Percentiles rank a stretch among this genome's conserved stretches.
These are phyloP conservation scores for Pestalotiopsis sp. DNA, from an alignment of 2,329 filamentous ascomycete species.

Conservation along the genomic window DNA sequence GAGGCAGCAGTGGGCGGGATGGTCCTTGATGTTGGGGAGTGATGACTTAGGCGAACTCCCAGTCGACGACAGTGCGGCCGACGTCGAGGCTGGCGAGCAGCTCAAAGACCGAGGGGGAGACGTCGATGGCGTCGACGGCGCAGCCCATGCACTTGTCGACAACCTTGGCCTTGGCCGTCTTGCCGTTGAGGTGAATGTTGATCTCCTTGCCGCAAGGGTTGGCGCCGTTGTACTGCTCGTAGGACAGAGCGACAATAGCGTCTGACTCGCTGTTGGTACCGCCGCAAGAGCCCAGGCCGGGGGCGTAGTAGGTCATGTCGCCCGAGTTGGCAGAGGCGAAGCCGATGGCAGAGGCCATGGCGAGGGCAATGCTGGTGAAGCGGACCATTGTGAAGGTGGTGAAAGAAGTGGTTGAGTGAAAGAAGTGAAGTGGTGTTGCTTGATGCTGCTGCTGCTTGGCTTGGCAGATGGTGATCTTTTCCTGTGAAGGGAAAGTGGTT, in stretches of 20 bases:
- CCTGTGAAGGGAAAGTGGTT: neutral
- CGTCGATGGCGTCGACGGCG: slow-evolving; percentile 29
- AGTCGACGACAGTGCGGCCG: slow-evolving; percentile 28
- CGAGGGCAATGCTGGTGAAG: slow-evolving; percentile 8
- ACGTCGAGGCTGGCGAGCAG: slow-evolving; percentile 23
- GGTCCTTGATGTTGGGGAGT: neutral
- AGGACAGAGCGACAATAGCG: slow-evolving; percentile 11
- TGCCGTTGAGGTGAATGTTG: slow-evolving; percentile 21
- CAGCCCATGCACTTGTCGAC: slow-evolving; percentile 35
- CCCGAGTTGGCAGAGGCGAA: slow-evolving; percentile 10
- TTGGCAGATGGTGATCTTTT: neutral
- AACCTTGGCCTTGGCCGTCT: slow-evolving; percentile 27
- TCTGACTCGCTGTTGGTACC: slow-evolving; percentile 7
- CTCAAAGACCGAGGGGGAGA: slow-evolving; percentile 32
- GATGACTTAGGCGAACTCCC: slow-evolving; percentile 19
- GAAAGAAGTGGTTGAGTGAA: neutral
- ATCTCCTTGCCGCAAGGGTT: slow-evolving; percentile 19
- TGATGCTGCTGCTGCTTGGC: neutral
- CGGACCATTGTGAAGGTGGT: slow-evolving; percentile 6
- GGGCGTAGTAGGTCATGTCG: slow-evolving; percentile 16
- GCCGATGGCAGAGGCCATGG: slow-evolving; percentile 9
- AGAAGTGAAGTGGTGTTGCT: neutral
- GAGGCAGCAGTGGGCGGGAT: neutral
- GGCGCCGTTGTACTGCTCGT: neutral
- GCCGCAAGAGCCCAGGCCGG: slow-evolving; percentile 14